A percentile compares a stretch with the other conserved stretches of the same genome.
Evolutionary conservation across 2,329 filamentous ascomycete species (phyloP).

Genomic region (Ceratocystis lukuohia): DNA sequence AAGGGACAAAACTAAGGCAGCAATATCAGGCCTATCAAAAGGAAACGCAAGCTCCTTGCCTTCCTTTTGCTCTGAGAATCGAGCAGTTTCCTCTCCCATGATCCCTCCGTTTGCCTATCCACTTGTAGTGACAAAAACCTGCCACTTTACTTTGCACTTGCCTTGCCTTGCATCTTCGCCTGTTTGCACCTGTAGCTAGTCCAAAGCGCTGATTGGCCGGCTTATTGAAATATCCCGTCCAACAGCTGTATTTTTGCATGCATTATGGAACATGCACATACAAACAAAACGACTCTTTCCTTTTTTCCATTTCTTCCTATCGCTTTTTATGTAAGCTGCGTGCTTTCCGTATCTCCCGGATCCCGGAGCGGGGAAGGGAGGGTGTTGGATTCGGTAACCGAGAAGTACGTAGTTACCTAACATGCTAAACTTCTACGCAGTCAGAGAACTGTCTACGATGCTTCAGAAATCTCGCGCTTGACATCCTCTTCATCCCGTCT

Average conservation of each 20-base stretch:
- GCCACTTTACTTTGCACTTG: background rate
- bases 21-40: background rate
- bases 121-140: background rate
- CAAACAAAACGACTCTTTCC: background rate
- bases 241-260: background rate
- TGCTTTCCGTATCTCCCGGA: constrained; percentile 12
- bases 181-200: background rate
- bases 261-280: too few species aligned
- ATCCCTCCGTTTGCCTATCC: too few species aligned
- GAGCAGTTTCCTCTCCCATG: background rate
- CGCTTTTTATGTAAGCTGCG: background rate
- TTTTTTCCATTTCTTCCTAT: background rate
- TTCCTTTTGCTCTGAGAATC: background rate
- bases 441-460: too few species aligned
- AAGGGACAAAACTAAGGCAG: constrained; percentile 4
- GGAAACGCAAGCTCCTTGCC: constrained; percentile 1
- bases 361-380: constrained; percentile 9
- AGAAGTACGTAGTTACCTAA: background rate
- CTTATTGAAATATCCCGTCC: background rate
- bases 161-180: background rate
- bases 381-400: background rate
- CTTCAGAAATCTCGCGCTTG: too few species aligned
- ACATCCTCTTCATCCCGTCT: background rate
- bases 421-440: background rate
- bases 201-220: background rate